These are phyloP conservation scores for Irpex sp. DNA, from an alignment of 1,284 basidiomycete genomes.

Conservation along the genomic window DNA sequence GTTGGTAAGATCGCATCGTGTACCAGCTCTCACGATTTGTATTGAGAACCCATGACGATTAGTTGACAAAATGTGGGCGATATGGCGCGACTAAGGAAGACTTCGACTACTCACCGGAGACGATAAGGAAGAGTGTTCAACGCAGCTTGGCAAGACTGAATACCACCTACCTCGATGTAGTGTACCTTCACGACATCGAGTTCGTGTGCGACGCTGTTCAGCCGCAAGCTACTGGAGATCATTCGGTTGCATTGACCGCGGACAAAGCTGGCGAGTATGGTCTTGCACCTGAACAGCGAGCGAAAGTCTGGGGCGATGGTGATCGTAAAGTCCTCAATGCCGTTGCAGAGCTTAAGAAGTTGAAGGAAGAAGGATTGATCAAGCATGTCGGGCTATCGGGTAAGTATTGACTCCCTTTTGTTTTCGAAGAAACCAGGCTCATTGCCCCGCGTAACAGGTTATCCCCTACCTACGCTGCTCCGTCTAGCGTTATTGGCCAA, in stretches of 20 bases:
- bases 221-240: constrained; percentile 51
- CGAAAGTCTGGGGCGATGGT: constrained; percentile 65
- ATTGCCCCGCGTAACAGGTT: constrained; percentile 47
- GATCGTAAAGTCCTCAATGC: constrained; percentile 81
- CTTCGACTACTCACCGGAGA: constrained; percentile 80
- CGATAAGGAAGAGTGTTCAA: constrained; percentile 68
- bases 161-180: constrained; percentile 81
- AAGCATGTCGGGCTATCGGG: constrained; percentile 85
- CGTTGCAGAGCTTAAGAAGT: constrained; percentile 63
- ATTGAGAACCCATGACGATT: background rate
- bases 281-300: constrained; percentile 54
- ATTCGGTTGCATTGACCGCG: constrained; percentile 47
- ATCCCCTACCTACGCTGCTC: constrained; percentile 86
- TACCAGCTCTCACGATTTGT: background rate
- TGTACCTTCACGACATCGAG: constrained; percentile 93
- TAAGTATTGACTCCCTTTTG: constrained; percentile 26
- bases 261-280: constrained; percentile 54
- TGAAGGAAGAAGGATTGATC: constrained; percentile 80
- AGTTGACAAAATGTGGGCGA: constrained; percentile 95
- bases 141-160: constrained; percentile 73
- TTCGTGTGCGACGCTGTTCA: constrained; percentile 67
- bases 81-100: constrained; percentile 59
- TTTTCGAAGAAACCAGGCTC: background rate
- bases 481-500: constrained; percentile 77
- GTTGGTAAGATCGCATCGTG: constrained; percentile 45